Evolutionary conservation across 805 yeast genomes (phyloP), one percentile per base, ranked within the genome.

Genomic region (Ogataea minuta): DNA sequence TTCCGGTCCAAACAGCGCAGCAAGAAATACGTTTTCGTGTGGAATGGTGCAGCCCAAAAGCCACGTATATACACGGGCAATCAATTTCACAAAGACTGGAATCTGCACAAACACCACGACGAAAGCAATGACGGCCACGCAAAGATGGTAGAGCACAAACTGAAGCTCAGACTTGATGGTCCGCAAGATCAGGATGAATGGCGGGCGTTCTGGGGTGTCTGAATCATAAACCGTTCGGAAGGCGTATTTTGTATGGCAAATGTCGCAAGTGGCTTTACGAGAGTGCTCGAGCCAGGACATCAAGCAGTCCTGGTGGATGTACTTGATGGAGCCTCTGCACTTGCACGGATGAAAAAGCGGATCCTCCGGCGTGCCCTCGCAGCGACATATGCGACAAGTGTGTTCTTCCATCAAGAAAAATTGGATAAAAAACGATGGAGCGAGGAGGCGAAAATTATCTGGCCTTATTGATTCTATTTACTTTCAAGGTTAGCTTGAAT

Each of bases 251-350:
- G 84, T 69, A 53, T 88, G 83, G 60, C 98, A 93, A 28, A 93
- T 84, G 59, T 91, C 98, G 71, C 98, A 93, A 26, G 75, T 70
- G 23, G 72, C 72, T 43, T 80, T 77, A 36, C 74, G 69, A 13
- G 85, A 70, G 56, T 79, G 89, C 35, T 72, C 70, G 28, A 93
- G 73, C 99, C 99, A 91, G 54, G 87, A 93, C 53, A 79, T 66
- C 31, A 91, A 64, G 61, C 99, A 93, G 40, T 84, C 95, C 60
- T 91, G 95, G 60, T 93, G 99, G 38, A 93, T 86, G 54, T 81
- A 90, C 58, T 83, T 84, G 59, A 93, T 95, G 10, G 95, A 84
- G 2, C 99, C 99, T 37, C 88, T 72, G 64, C 99, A 93, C 54
- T 77, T 81, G 64, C 99, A 93, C 3, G 99, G 99, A 60, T 85